phyloP scores from a whole-genome alignment of 83 land plant species.

The Diphasiastrum complanatum region DNA sequence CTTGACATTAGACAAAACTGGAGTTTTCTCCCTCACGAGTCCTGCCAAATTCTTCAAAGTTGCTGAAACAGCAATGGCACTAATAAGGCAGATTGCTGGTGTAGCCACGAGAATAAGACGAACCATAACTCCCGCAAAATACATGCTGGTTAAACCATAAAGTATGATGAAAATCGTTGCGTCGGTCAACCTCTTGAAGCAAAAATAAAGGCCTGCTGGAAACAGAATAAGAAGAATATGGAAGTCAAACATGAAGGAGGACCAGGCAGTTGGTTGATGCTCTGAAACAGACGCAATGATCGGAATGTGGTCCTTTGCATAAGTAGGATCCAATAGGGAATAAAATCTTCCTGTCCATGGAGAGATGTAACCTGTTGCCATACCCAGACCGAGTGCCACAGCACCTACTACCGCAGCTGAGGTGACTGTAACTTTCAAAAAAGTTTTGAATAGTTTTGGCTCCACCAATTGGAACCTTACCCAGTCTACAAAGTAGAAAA shows the following conservation, averaged over 20 bases:
- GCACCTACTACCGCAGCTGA: constrained; percentile 57
- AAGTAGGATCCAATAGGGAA: constrained; percentile 94
- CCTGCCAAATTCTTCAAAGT: constrained; percentile 71
- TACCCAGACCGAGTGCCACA: constrained; percentile 78
- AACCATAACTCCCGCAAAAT: constrained; percentile 99
- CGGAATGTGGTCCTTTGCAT: constrained; percentile 98
- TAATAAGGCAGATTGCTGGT: constrained; percentile 93
- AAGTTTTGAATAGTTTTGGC: constrained; percentile 69
- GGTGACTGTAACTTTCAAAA: constrained; percentile 71
- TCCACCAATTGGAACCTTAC: constrained; percentile 73
- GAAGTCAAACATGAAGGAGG: constrained; percentile 99
- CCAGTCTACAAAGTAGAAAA: constrained; percentile 85
- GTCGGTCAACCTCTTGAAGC: constrained; percentile 90
- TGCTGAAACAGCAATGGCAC: constrained; percentile 92
- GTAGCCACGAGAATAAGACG: constrained; percentile 95
- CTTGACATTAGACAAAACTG: constrained; percentile 42
- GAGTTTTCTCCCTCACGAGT: constrained; percentile 46
- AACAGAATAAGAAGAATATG: constrained; percentile 88
- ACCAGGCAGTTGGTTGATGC: constrained; percentile 99
- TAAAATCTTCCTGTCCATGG: constrained; percentile 99
- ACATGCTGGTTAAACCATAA: constrained; percentile 96
- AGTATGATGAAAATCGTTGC: constrained; percentile 90
- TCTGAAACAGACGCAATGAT: constrained; percentile 99
- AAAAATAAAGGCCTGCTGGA: constrained; percentile 95
- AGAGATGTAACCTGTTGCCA: constrained; percentile 94